Evolutionary conservation across 202 grass and related monocot genomes (phyloP).

Genomic region (Schoenoplectus triqueter): DNA sequence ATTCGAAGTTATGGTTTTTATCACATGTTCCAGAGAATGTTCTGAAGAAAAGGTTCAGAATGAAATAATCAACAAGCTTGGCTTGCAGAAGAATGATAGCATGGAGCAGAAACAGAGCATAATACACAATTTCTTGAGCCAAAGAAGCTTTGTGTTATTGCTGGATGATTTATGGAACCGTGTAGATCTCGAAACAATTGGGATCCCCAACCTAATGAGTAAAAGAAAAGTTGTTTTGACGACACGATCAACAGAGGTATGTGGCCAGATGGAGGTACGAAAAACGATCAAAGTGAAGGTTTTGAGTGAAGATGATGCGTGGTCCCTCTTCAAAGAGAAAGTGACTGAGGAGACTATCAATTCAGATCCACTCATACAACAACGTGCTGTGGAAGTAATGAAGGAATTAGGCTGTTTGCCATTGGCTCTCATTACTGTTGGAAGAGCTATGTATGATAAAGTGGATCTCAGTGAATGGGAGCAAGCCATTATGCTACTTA

Average conservation of each 20-base stretch:
- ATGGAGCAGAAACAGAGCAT: constrained; percentile 45
- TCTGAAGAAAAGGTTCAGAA: constrained; percentile 51
- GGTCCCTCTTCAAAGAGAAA: constrained; percentile 55
- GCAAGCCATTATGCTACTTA: not conserved
- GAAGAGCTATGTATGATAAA: no score
- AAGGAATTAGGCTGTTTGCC: no score
- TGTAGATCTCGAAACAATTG: constrained; percentile 52
- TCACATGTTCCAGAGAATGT: constrained; percentile 49
- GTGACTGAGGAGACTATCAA: constrained; percentile 44
- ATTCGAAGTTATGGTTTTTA: constrained; percentile 50
- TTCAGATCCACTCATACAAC: constrained; percentile 25
- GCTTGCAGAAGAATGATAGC: constrained; percentile 35
- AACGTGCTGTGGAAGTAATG: constrained; percentile 46
- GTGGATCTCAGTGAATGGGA: no score
- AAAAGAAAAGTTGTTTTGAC: constrained; percentile 55
- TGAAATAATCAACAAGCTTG: constrained; percentile 47
- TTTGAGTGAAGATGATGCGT: constrained; percentile 48
- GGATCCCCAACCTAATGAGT: constrained; percentile 34
- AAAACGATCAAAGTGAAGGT: constrained; percentile 53
- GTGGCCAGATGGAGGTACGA: constrained; percentile 52
- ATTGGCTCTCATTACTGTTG: no score
- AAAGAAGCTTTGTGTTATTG: constrained; percentile 63
- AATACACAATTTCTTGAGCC: constrained; percentile 49
- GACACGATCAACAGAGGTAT: constrained; percentile 44
- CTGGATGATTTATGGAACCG: constrained; percentile 61